Evolutionary conservation across 768 basidiomycete genomes (phyloP).

Genomic region (Tremella mesenterica): DNA sequence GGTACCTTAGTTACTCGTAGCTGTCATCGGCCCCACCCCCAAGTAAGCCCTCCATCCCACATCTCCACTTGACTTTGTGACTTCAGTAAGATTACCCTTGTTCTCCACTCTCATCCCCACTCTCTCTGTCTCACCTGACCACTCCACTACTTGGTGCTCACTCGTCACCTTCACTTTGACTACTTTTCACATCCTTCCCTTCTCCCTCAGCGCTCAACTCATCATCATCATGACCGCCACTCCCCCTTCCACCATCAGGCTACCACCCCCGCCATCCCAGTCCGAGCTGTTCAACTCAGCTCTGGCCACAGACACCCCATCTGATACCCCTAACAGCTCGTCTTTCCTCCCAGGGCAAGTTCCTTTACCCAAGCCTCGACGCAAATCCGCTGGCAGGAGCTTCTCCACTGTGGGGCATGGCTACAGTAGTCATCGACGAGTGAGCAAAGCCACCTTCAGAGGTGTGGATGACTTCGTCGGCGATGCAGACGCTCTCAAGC

Average conservation of each 20-base stretch:
- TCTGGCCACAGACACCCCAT: not conserved
- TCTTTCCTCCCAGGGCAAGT: not conserved
- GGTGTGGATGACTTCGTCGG: slow-evolving; percentile 10
- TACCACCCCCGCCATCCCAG: slow-evolving; percentile 4
- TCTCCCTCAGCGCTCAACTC: not conserved
- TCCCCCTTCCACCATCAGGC: slow-evolving; percentile 2
- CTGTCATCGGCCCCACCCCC: too few species aligned
- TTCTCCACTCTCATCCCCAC: too few species aligned
- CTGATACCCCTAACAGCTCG: not conserved
- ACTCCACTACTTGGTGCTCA: too few species aligned
- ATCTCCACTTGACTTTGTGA: too few species aligned
- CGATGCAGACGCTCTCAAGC: slow-evolving; percentile 18
- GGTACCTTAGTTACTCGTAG: too few species aligned
- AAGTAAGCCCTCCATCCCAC: too few species aligned
- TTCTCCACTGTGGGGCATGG: slow-evolving; percentile 5
- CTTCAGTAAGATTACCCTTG: too few species aligned
- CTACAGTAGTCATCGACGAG: slow-evolving; percentile 6
- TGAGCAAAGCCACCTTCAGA: slow-evolving; percentile 8
- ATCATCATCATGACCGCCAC: slow-evolving; percentile 2
- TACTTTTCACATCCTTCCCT: too few species aligned
- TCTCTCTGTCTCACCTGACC: too few species aligned
- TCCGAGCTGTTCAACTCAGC: slow-evolving; percentile 5
- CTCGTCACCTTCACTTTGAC: too few species aligned
- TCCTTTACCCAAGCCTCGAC: not conserved
- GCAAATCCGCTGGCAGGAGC: slow-evolving; percentile 1